Conservation (phyloP, 352 stramenopile species). For the Phytophthora melonis region DNA sequence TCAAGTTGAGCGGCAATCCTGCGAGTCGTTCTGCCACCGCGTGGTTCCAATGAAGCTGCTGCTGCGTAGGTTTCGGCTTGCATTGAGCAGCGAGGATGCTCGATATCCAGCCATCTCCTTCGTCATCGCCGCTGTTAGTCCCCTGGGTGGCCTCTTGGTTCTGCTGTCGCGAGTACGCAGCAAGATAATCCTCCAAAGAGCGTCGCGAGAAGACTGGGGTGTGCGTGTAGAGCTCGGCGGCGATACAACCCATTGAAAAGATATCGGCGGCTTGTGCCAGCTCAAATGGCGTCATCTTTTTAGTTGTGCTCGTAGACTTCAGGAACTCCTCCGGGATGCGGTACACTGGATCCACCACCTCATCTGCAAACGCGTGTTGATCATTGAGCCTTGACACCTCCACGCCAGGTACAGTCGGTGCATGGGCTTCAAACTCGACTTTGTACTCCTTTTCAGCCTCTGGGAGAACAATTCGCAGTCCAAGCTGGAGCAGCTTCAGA, state of each 20-base stretch:
- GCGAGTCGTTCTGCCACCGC: conserved; percentile 35
- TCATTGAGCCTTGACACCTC: conserved; percentile 14
- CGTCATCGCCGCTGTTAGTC: not conserved
- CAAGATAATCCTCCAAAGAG: conserved; percentile 55
- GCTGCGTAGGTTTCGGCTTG: not conserved
- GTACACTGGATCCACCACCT: conserved; percentile 58
- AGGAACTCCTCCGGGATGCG: conserved; percentile 32
- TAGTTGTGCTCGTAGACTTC: not conserved
- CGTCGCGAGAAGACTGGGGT: conserved; percentile 66
- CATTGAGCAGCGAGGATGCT: conserved; percentile 30
- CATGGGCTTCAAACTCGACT: conserved; percentile 11
- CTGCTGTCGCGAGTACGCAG: conserved; percentile 24
- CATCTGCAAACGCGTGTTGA: conserved; percentile 40
- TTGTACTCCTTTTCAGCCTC: conserved; percentile 8
- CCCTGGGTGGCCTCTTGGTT: not conserved
- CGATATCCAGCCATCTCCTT: conserved; percentile 38
- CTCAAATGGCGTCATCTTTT: conserved; percentile 44
- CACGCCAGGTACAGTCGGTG: not conserved
- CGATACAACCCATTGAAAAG: conserved; percentile 75
- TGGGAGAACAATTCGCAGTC: conserved; percentile 56
- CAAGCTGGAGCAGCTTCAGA: conserved; percentile 62
- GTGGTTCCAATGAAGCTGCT: conserved; percentile 41
- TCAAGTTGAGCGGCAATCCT: conserved; percentile 58
- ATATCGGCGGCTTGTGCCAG: conserved; percentile 52
- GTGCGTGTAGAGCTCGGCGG: conserved; percentile 73